Evolutionary conservation across 2,329 filamentous ascomycete genomes (phyloP), one percentile per base, ranked within the genome.

Genomic region (Diaporthe vaccinii): DNA sequence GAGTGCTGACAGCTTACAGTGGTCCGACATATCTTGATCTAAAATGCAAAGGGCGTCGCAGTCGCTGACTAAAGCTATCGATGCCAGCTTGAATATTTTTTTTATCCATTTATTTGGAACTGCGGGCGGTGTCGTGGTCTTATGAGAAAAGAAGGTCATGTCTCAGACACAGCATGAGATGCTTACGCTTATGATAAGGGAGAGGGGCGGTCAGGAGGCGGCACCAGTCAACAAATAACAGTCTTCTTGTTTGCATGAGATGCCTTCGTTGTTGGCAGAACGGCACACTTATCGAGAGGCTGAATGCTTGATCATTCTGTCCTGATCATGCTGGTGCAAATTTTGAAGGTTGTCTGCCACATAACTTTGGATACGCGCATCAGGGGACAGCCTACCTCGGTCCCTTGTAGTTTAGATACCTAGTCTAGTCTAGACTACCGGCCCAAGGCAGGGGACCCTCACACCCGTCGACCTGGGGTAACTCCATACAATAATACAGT

Each of bases 21-120:
- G 76, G 74, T 53, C 76, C 20, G 74, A 76, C n/a, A 31, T 76
- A 28, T 73, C 62, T 59, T 77, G 55, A 76, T 22, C 17, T 20
- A 12, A 7, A 20, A 20, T 49, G 12, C 36, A 39, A 39, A 39
- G 36, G 36, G 17, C 41, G 28, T 46, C 20, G 41, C n/a, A 49
- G 20, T 17, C 20, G 25, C 10, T 57, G 53, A 57, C 53, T 34
- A 17, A 15, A 31, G 53, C 28, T 9, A 57, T 22, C 8, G 15
- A 57, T 34, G 8, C 4, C 25, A 20, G 28, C 53, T 57, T 20
- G 28, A 17, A 31, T 57, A 9, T 57, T 20, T 31, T 14, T 28
- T n/a, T 51, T 1, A 14, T 51, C 51, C 15, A 53, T 53, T 25
- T 53, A 53, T 28, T 53, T 15, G 51, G 12, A 15, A 53, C 51